Evolutionary conservation across 352 stramenopile species (phyloP), one percentile per base, ranked within the genome.

Genomic region (Phytophthora fragariae): DNA sequence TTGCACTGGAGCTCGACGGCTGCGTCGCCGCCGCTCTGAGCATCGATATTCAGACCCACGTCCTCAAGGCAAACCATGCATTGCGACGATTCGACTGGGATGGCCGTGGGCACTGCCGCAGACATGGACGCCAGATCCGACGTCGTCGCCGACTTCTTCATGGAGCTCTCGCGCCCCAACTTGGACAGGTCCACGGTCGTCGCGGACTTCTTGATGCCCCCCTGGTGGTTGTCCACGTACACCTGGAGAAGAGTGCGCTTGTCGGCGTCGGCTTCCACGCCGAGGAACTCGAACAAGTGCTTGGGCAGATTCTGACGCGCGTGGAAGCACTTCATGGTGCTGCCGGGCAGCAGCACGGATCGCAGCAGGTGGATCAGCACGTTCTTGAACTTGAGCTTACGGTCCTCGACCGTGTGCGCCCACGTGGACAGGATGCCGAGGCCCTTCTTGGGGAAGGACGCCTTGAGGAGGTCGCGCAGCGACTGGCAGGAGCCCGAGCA

Each of bases 331-430:
- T 89, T 91, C 86, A 93, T 93, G 17, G 81, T 82, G 50, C 81
- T 92, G 19, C 84, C 84, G 1, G 84, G 83, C 5, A 91, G 70
- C 37, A 93, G 65, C 41, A 87, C 77, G 63, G 78, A 91, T n/a
- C 86, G 86, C 53, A 93, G 73, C 57, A 93, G 72, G 70, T 93
- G 82, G 57, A 88, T 73, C 67, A 92, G 75, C 58, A 92, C 81
- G 55, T 85, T 86, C 76, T 93, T 82, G 46, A 91, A 80, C 71
- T 90, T 89, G 31, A 56, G 67, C 65, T 89, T 86, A 68, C 85
- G 81, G 41, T 90, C 76, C 8, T 76, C 69, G 44, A 89, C 70
- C n/a, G 68, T 70, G 57, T 77, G 67, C 14, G 81, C 79, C 59
- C 77, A 83, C 24, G 82, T 85, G 12, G 77, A 82, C 57, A 88